Base-by-base conservation (phyloP, 495 filamentous ascomycete species). In the Penicillium flavigenum region DNA sequence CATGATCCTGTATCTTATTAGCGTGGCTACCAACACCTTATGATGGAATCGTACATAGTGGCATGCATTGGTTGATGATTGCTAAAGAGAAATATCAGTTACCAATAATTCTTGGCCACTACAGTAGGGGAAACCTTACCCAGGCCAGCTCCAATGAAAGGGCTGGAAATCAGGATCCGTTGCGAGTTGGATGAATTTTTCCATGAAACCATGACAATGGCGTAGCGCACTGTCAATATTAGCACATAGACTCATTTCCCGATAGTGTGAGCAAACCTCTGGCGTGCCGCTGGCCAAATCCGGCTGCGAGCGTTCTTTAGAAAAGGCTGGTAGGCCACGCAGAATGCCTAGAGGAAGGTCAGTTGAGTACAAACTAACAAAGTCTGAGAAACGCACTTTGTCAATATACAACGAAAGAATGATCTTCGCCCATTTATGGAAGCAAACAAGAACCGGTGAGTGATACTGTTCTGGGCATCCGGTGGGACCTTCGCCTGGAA, bases 111-210 rank as follows among this genome's bases (percentile, higher is more conserved):
- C 1, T 16, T 43, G 16, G n/a, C 12, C 9, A 19, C 10, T 16
- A 26, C 31, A 11, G 12, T 12, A 20, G 19, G 0, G 10, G 8
- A 36, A 29, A 22, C 5, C 63, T 51, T 62, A 71, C 68, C 79
- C 81, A 10, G 81, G 80, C 71, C 79, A 83, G 61, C 79, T 81
- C 81, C 81, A 83, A n/a, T 80, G 77, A 44, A 82, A 83, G 2
- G 81, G 79, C 47, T 81, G 79, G 51, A 83, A 83, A 27, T 78
- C 72, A 5, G 78, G 72, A 41, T 81, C 77, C 4, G 76, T 79
- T 3, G 79, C 76, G 22, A 83, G 69, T 17, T 78, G 70, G 32
- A 83, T 74, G 51, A 83, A 83, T 43, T 80, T 81, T 22, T 76
- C 76, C 71, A 83, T 79, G 59, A 82, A 83, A 0, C 78, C 78